Evolutionary conservation across 257 asterid genomes (phyloP).

Genomic region (Scutellaria galericulata): DNA sequence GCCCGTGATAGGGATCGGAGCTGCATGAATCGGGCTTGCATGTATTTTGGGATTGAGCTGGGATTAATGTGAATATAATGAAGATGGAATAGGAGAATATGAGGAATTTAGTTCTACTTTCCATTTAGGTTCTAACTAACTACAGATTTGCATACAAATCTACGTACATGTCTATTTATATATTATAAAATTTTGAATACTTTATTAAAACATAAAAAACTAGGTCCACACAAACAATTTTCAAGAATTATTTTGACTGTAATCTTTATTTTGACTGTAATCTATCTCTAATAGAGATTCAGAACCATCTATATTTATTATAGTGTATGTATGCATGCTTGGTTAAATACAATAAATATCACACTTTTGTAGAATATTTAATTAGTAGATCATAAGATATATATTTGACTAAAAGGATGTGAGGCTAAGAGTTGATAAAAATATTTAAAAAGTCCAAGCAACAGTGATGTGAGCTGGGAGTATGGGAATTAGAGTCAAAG

Average conservation of each 20-base stretch:
- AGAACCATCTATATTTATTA: too few relatives aligned
- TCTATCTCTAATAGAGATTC: background rate
- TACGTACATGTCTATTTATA: background rate
- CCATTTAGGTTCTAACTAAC: slow-evolving; percentile 13
- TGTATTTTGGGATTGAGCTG: slow-evolving; percentile 28
- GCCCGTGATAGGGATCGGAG: slow-evolving; percentile 34
- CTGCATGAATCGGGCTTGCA: slow-evolving; percentile 55
- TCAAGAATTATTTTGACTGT: too few relatives aligned
- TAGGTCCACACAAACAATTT: too few relatives aligned
- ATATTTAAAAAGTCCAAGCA: too few relatives aligned
- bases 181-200: too few relatives aligned
- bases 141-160: too few relatives aligned
- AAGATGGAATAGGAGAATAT: slow-evolving; percentile 23
- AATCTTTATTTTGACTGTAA: background rate
- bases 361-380: background rate
- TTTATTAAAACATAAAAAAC: background rate
- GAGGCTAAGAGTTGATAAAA: too few relatives aligned
- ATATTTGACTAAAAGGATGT: too few relatives aligned
- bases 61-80: slow-evolving; percentile 19
- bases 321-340: too few relatives aligned
- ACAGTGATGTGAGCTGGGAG: background rate
- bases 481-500: background rate
- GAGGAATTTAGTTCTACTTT: slow-evolving; percentile 13
- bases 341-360: background rate
- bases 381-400: too few relatives aligned